Base-by-base conservation (phyloP, 306 rosid species). In the Trifolium repens region DNA sequence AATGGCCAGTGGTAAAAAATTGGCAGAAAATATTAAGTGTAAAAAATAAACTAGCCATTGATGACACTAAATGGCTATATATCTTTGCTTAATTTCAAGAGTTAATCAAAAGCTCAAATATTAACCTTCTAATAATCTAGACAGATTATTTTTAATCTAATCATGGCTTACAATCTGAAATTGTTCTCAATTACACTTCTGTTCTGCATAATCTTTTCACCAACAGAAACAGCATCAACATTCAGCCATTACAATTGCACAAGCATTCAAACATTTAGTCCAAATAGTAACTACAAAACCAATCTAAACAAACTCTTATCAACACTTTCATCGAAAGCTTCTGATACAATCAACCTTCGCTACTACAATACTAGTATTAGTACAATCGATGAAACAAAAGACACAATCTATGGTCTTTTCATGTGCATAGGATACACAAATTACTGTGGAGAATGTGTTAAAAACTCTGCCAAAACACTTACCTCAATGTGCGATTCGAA, bases 361-460 rank as follows among this genome's bases (percentile, higher is more conserved):
- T 71, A 61, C 77, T 72, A 65, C 54, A 43, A 54, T 53, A 55
- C 62, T 35, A 59, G 70, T 35, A 61, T 13, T 32, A 22, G 61
- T 55, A 43, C 61, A 40, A 42, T 15, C 1, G 15, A 47, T 16
- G 63, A 37, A 66, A 9, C 10, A 32, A 14, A 53, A 57, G 30
- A 54, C 42, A 55, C 46, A 30, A 5, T 78, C 44, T 78, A 69
- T 78, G 81, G 81, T 37, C 76, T 69, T 30, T 78, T 59, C 71
- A 78, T 60, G 81, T 78, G 81, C 9, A 69, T 13, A 22, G 81
- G 81, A 47, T 49, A 69, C 54, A 60, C 57, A 50, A 46, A 44
- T 12, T 15, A 42, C 9, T 79, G 83, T 67, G 69, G n/a, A 12
- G n/a, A 72, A 16, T 79, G 83, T 72, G 83, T 79, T 13, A 34